These are phyloP conservation scores for Phytophthora cactorum DNA, from an alignment of 352 stramenopile genomes.

Conservation along the genomic window DNA sequence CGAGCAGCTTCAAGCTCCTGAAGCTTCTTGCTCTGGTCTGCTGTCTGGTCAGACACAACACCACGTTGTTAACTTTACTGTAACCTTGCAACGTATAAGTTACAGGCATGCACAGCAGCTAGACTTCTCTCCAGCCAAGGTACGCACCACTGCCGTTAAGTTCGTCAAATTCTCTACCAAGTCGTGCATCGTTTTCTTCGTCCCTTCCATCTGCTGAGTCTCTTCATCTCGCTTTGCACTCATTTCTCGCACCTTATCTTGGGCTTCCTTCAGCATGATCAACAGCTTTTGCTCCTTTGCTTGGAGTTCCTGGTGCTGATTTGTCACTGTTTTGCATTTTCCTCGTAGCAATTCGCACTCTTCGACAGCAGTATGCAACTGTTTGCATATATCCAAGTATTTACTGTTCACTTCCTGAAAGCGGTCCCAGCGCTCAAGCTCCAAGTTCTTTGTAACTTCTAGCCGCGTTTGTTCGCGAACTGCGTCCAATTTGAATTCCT, in stretches of 20 bases:
- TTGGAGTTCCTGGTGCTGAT: constrained; percentile 38
- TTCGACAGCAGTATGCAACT: constrained; percentile 48
- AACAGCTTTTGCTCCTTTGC: constrained; percentile 33
- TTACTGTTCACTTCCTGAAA: constrained; percentile 77
- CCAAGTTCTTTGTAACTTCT: constrained; percentile 57
- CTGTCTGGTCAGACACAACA: constrained; percentile 40
- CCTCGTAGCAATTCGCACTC: constrained; percentile 30
- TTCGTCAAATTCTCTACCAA: constrained; percentile 73
- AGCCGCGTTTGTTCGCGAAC: constrained; percentile 60
- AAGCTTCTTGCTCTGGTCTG: constrained; percentile 70
- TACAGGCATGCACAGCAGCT: not conserved
- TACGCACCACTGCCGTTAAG: constrained; percentile 58
- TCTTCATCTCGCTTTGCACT: constrained; percentile 39
- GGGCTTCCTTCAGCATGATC: constrained; percentile 30
- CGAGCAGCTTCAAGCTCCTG: constrained; percentile 57
- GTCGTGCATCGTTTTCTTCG: constrained; percentile 70
- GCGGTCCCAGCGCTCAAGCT: constrained; percentile 68
- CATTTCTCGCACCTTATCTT: constrained; percentile 28
- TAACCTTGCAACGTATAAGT: not conserved
- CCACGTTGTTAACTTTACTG: not conserved
- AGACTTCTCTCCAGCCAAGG: not conserved
- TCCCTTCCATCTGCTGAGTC: constrained; percentile 42
- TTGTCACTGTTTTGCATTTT: constrained; percentile 44
- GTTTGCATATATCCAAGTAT: constrained; percentile 59
- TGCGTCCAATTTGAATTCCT: constrained; percentile 45